Evolutionary conservation across 768 basidiomycete species (phyloP).

Genomic region (Hortiboletus flavorubellus): DNA sequence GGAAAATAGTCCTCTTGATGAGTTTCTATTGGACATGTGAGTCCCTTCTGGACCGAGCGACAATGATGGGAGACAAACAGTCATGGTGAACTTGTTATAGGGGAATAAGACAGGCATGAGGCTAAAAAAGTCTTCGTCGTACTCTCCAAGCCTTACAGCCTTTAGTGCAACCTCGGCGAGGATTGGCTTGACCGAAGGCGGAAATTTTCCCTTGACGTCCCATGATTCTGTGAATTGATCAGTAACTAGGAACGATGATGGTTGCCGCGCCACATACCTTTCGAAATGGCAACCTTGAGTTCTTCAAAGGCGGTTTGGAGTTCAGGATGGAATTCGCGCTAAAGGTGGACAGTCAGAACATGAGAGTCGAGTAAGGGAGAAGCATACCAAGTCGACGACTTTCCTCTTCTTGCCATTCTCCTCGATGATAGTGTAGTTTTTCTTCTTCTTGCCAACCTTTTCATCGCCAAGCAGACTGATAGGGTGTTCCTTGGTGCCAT

Average conservation of each 20-base stretch:
- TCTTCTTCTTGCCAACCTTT: constrained; percentile 48
- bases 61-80: constrained; percentile 41
- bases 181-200: constrained; percentile 68
- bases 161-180: constrained; percentile 69
- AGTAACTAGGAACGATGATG: background rate
- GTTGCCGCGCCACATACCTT: constrained; percentile 38
- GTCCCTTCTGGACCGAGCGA: background rate
- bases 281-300: constrained; percentile 56
- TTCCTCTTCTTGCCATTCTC: constrained; percentile 71
- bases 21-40: constrained; percentile 62
- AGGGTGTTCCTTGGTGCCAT: constrained; percentile 51
- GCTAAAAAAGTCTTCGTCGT: constrained; percentile 90
- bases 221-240: constrained; percentile 56
- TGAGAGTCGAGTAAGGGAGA: background rate
- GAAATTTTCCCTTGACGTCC: constrained; percentile 87
- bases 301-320: constrained; percentile 59
- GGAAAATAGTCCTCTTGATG: constrained; percentile 84
- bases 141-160: constrained; percentile 82
- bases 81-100: constrained; percentile 96
- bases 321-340: constrained; percentile 71
- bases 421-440: constrained; percentile 48
- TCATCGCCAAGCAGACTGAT: constrained; percentile 43
- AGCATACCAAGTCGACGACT: constrained; percentile 59
- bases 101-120: constrained; percentile 85
- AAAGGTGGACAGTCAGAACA: background rate